Percentiles rank a stretch among this genome's conserved stretches.
Evolutionary conservation across 192 early-diverging fungal species (phyloP).

Genomic region (Backusella luteola): DNA sequence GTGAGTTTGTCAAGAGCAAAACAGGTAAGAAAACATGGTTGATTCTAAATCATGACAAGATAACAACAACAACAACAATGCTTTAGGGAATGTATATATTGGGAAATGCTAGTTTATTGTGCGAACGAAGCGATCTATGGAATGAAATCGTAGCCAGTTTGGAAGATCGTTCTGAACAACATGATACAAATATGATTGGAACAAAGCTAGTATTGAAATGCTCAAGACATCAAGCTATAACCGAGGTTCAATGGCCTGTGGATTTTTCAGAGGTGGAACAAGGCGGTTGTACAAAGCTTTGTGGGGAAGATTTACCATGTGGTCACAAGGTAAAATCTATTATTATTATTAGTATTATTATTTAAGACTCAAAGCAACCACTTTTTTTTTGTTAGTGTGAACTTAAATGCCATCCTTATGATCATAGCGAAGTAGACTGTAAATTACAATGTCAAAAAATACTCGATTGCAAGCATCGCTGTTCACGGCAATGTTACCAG

Average conservation of each 20-base stretch:
- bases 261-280: conserved; percentile 46
- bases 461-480: conserved; percentile 27
- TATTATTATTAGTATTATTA: background rate
- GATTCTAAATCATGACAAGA: background rate
- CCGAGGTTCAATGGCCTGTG: conserved; percentile 38
- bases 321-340: conserved; percentile 33
- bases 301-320: conserved; percentile 30
- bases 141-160: conserved; percentile 39
- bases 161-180: conserved; percentile 15
- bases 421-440: conserved; percentile 26
- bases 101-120: conserved; percentile 49
- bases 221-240: conserved; percentile 35
- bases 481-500: conserved; percentile 22
- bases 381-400: conserved; percentile 17
- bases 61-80: background rate
- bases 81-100: conserved; percentile 54
- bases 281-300: conserved; percentile 45
- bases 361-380: background rate
- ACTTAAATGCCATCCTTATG: conserved; percentile 27
- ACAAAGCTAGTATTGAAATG: conserved; percentile 40
- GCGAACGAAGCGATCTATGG: conserved; percentile 46
- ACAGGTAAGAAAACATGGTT: conserved; percentile 31
- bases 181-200: conserved; percentile 35
- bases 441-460: conserved; percentile 16
- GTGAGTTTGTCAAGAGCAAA: conserved; percentile 57